phyloP scores from a whole-genome alignment of 1,284 basidiomycete species.

The Xanthoconium separans region DNA sequence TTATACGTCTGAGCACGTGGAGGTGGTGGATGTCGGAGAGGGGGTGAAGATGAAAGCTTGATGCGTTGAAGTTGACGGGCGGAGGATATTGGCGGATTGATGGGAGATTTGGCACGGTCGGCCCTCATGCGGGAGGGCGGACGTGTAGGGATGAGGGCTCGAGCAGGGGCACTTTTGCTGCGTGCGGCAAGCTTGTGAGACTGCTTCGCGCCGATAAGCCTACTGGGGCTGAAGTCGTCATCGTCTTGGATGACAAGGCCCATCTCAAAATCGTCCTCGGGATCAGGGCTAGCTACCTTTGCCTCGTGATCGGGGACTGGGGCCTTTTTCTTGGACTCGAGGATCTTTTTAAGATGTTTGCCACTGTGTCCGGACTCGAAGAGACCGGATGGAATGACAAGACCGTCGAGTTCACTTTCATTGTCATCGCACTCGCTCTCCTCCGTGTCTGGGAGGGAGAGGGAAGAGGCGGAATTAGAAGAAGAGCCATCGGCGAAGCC shows the following conservation, averaged over 20 bases:
- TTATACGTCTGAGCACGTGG: constrained; percentile 58
- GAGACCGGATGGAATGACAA: constrained; percentile 70
- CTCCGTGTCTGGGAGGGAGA: constrained; percentile 67
- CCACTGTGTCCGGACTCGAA: constrained; percentile 69
- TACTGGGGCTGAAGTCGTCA: constrained; percentile 73
- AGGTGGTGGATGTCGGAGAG: constrained; percentile 39
- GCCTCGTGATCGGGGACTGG: constrained; percentile 45
- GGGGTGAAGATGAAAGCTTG: constrained; percentile 63
- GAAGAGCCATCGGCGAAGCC: constrained; percentile 71
- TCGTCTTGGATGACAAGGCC: constrained; percentile 80
- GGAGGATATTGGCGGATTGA: constrained; percentile 63
- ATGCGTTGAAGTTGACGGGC: constrained; percentile 65
- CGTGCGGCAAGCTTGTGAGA: constrained; percentile 45
- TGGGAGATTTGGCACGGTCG: constrained; percentile 69
- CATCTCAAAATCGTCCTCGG: constrained; percentile 79
- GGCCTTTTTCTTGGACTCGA: constrained; percentile 73
- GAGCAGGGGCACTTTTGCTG: constrained; percentile 58
- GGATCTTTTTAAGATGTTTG: constrained; percentile 65
- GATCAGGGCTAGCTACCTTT: constrained; percentile 57
- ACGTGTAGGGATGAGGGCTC: constrained; percentile 46
- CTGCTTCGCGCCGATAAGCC: constrained; percentile 58
- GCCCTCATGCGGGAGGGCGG: constrained; percentile 59
- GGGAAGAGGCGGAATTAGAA: constrained; percentile 66
- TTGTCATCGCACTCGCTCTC: constrained; percentile 67
- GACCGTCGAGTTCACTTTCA: constrained; percentile 72